Evolutionary conservation across 164 flowering plant genomes (phyloP).

Genomic region (Vitis cinerea): DNA sequence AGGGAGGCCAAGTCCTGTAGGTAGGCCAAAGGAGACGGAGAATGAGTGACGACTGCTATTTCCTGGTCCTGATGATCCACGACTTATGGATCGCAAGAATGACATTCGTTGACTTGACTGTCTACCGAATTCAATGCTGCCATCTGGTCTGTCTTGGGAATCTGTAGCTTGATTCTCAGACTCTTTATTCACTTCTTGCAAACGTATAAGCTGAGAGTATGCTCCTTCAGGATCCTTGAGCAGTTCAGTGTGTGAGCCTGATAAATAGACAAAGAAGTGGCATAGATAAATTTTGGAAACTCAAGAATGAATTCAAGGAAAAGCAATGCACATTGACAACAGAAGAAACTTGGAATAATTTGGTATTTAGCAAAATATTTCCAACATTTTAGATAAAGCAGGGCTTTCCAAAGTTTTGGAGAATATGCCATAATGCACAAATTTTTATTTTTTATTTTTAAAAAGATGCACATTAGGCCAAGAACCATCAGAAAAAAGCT

Average conservation of each 20-base stretch:
- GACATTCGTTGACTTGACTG: constrained; percentile 33
- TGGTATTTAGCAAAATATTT: too few species aligned
- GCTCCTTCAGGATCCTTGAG: constrained; percentile 61
- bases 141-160: constrained; percentile 22
- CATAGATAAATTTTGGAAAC: too few species aligned
- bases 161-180: constrained; percentile 21
- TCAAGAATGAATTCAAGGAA: too few species aligned
- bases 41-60: constrained; percentile 43
- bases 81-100: constrained; percentile 30
- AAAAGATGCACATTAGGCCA: too few species aligned
- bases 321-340: too few species aligned
- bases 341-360: too few species aligned
- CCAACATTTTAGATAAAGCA: too few species aligned
- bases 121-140: constrained; percentile 21
- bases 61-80: constrained; percentile 42
- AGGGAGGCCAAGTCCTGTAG: constrained; percentile 20
- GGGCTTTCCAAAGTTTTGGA: too few species aligned
- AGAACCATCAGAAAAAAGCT: constrained; percentile 37
- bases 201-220: constrained; percentile 57
- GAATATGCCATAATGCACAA: too few species aligned
- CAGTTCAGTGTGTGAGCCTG: constrained; percentile 65
- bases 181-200: constrained; percentile 45
- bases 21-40: constrained; percentile 35
- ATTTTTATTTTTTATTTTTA: too few species aligned
- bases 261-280: background rate